phyloP scores from a whole-genome alignment of 495 filamentous ascomycete genomes.

The Penicillium cataractarum region DNA sequence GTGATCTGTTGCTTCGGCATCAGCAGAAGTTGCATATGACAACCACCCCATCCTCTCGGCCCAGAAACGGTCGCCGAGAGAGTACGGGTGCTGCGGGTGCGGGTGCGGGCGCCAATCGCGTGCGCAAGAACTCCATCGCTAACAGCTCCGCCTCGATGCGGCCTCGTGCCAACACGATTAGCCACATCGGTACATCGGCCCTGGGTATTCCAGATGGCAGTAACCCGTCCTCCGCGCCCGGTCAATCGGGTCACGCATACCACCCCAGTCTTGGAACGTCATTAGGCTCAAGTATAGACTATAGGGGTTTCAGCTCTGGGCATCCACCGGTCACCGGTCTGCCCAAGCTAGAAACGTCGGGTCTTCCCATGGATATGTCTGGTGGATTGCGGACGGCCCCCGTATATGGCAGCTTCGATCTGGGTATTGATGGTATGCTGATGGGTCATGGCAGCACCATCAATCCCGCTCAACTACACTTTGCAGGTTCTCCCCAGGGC shows the following conservation, averaged over 20 bases:
- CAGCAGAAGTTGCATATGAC: conserved; percentile 99
- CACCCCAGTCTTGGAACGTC: conserved; percentile 70
- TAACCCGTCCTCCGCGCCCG: conserved; percentile 57
- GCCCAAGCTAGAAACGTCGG: conserved; percentile 82
- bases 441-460: conserved; percentile 80
- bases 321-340: conserved; percentile 62
- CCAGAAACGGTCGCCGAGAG: conserved; percentile 78
- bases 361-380: conserved; percentile 63
- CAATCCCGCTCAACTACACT: conserved; percentile 95
- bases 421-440: conserved; percentile 75
- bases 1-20: conserved; percentile 90
- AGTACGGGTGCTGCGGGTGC: conserved; percentile 73
- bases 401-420: conserved; percentile 66
- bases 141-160: conserved; percentile 70
- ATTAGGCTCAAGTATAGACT: conserved; percentile 64
- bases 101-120: conserved; percentile 66
- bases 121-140: conserved; percentile 90
- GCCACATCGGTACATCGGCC: conserved; percentile 82
- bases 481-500: conserved; percentile 77
- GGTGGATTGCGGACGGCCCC: conserved; percentile 80
- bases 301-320: conserved; percentile 71
- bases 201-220: conserved; percentile 71
- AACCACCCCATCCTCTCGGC: conserved; percentile 85
- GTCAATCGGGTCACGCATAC: conserved; percentile 55
- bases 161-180: conserved; percentile 94